phyloP scores from a whole-genome alignment of 2,329 filamentous ascomycete genomes.

The Sclerotiophoma versabilis region DNA sequence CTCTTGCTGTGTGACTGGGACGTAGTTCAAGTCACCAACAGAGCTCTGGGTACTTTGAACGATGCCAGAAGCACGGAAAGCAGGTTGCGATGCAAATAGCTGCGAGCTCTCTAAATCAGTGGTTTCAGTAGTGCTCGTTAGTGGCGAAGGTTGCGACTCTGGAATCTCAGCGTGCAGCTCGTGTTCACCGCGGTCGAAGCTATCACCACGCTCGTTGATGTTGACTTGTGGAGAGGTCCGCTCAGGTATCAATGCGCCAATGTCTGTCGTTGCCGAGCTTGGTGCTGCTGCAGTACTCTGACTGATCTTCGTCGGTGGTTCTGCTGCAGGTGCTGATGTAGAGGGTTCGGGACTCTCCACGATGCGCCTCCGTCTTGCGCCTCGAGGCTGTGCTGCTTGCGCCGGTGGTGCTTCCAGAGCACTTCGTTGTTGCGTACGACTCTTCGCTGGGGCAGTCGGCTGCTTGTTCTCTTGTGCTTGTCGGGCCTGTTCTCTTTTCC shows the following conservation, averaged over 20 bases:
- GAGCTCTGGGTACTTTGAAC: constrained; percentile 41
- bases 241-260: neutral
- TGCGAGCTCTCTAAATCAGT: constrained; percentile 31
- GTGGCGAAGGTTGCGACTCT: constrained; percentile 4
- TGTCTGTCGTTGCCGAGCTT: neutral
- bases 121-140: neutral
- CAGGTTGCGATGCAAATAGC: constrained; percentile 18
- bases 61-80: constrained; percentile 26
- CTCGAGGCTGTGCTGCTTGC: neutral
- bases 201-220: constrained; percentile 1
- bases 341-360: neutral
- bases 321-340: neutral
- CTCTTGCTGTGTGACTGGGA: constrained; percentile 32
- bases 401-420: neutral
- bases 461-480: constrained; percentile 2
- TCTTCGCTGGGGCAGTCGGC: neutral
- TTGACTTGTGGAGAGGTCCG: constrained; percentile 1
- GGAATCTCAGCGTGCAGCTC: constrained; percentile 4
- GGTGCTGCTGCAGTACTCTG: neutral
- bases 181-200: constrained; percentile 2
- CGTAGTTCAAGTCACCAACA: constrained; percentile 30
- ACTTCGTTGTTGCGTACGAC: neutral
- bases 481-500: constrained; percentile 16
- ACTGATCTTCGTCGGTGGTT: neutral
- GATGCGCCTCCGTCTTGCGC: neutral